Conservation (phyloP, 352 stramenopile genomes). For the Pythium sukuiense region DNA sequence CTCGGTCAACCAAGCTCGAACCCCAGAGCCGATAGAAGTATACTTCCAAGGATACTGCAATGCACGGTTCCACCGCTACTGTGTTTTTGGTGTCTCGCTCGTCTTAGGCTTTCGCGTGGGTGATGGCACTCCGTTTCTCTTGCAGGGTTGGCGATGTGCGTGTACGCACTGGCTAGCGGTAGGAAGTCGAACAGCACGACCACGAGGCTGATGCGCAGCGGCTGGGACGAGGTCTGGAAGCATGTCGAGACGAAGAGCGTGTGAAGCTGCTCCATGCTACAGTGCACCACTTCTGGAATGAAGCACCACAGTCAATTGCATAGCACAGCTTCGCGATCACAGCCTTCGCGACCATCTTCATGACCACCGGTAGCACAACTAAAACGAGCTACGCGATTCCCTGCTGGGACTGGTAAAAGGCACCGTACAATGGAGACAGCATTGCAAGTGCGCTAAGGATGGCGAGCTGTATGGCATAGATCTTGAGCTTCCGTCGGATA, state of each 20-base stretch:
- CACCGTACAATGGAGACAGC: neutral
- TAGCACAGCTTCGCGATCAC: neutral
- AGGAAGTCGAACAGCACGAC: slow-evolving; percentile 6
- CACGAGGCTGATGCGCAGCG: neutral
- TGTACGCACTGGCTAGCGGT: neutral
- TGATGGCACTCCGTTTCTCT: neutral
- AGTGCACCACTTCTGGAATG: slow-evolving; percentile 1
- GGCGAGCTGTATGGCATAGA: neutral
- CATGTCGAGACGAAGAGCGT: slow-evolving; percentile 4
- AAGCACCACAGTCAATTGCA: neutral
- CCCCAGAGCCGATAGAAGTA: too few relatives aligned
- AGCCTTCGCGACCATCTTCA: neutral
- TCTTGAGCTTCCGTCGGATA: neutral
- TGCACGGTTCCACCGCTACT: too few relatives aligned
- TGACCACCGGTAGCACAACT: neutral
- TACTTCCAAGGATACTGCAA: too few relatives aligned
- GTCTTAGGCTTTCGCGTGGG: too few relatives aligned
- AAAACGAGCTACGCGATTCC: neutral
- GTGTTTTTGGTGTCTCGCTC: too few relatives aligned
- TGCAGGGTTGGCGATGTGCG: neutral
- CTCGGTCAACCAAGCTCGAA: too few relatives aligned
- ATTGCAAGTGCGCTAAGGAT: neutral
- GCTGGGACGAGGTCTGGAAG: neutral
- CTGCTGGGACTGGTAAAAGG: neutral
- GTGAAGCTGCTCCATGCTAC: neutral